Evolutionary conservation across 164 flowering plant genomes (phyloP), one percentile per base, ranked within the genome.

Genomic region (Piper longum): DNA sequence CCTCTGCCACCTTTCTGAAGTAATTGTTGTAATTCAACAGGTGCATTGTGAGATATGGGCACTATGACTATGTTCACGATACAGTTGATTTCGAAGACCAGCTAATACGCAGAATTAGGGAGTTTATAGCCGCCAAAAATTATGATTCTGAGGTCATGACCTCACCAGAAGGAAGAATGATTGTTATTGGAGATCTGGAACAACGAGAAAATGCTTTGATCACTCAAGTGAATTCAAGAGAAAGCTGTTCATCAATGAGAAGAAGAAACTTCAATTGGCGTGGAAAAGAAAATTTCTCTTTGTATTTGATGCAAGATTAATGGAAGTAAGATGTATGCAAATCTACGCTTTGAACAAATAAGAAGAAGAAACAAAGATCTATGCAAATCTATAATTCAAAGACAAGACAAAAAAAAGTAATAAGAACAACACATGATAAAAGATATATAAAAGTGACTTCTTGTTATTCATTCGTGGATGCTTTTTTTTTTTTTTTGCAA

Each of bases 11-110:
- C 6, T 9, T 48, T 44, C 14, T 48, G 52, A 48, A 48, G 14
- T 9, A 48, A 14, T 48, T 4, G 14, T 48, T 48, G 52, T 48
- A 14, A 14, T 3, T 48, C 14, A 44, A 13, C 60, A 72, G 89
- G 9, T 89, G 96, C 74, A 76, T 83, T 68, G 89, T 83, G 17
- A 72, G 89, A 43, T 78, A 82, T 66, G 95, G 95, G 1, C 85
- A 85, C 56, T 67, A 79, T 54, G 89, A 84, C 54, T 64, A 7
- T 13, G 41, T 74, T 0, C 64, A 74, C 54, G 84, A 84, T 62
- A 73, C 76, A 2, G 78, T 75, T 41, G 79, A 80, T 64, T 85
- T 87, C 48, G 93, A 87, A 74, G 84, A 82, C 56, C 78, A 79
- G 59, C 82, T 84, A 6, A 74, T 85, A 12, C 58, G 67, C 16